phyloP scores from a whole-genome alignment of 2,329 filamentous ascomycete species.

The Aspergillus tamarii region DNA sequence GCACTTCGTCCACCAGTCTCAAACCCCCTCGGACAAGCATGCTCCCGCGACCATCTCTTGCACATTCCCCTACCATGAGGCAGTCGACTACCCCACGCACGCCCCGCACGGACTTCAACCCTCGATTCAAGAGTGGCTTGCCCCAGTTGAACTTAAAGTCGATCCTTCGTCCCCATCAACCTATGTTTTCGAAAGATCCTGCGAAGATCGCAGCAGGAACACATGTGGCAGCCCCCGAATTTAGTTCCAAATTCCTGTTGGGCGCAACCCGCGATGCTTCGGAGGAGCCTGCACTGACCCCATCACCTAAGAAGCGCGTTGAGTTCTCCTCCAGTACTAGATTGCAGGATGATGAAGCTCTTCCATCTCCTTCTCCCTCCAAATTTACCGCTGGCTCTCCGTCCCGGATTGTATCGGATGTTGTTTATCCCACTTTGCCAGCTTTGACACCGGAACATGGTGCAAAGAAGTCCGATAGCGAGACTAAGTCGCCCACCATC shows the following conservation, averaged over 20 bases:
- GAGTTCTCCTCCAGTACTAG: constrained; percentile 77
- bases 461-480: constrained; percentile 14
- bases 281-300: constrained; percentile 57
- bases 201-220: constrained; percentile 63
- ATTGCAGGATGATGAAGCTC: constrained; percentile 28
- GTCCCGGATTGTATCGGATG: constrained; percentile 29
- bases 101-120: constrained; percentile 52
- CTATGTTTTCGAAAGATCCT: constrained; percentile 63
- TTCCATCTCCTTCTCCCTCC: constrained; percentile 46
- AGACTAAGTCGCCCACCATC: constrained; percentile 38
- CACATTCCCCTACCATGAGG: constrained; percentile 57
- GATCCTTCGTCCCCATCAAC: constrained; percentile 63
- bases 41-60: constrained; percentile 52
- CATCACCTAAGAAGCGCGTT: constrained; percentile 76
- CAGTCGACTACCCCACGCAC: constrained; percentile 49
- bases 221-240: constrained; percentile 48
- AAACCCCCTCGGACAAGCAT: constrained; percentile 59
- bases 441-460: constrained; percentile 40
- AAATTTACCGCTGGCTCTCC: constrained; percentile 36
- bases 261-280: constrained; percentile 30
- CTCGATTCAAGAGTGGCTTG: constrained; percentile 46
- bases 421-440: constrained; percentile 43
- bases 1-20: constrained; percentile 53
- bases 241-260: constrained; percentile 56
- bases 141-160: constrained; percentile 62